Evolutionary conservation across 768 basidiomycete species (phyloP), one percentile per base, ranked within the genome.

Genomic region (Suillus variegatus): DNA sequence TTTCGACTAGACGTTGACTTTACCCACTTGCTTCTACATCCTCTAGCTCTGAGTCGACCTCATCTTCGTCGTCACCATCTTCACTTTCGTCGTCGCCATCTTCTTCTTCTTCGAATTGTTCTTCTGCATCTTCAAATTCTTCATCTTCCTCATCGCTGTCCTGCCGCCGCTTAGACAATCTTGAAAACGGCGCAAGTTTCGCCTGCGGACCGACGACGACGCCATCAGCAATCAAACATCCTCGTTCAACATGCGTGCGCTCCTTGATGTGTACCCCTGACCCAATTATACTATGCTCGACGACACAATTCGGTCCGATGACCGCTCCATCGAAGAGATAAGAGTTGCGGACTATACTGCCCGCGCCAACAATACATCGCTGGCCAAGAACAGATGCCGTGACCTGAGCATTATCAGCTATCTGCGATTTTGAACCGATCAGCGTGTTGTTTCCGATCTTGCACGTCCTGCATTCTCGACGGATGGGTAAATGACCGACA

Each of bases 271-370:
- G 77, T n/a, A 91, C 94, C 12, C 85, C 85, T 28, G 87, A 81
- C 4, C 95, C 97, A 25, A 99, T 76, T 65, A 99, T 94, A 65
- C 92, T 91, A 67, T 86, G 82, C 70, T 88, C 84, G 58, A 99
- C 80, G n/a, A 84, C 79, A 71, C 88, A 90, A 54, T 87, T 84
- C 63, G 89, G 82, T 36, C 89, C 93, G 61, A 98, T 82, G 46
- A 82, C 73, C 18, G 89, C 89, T 62, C 86, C 86, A 69, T 95
- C 92, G 72, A 95, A 95, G 55, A 98, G 82, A 71, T 95, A 97
- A 36, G 93, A 89, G 72, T 91, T 80, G 38, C 82, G 81, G 64
- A 99, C 85, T 65, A 86, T 79, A 25, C 88, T 86, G 10, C 87
- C 84, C 6, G 87, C 78, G 13, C 94, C 94, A 66, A 99, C 87